Conservation (phyloP, 2,329 filamentous ascomycete species). For the Cordyceps cateniannulata region DNA sequence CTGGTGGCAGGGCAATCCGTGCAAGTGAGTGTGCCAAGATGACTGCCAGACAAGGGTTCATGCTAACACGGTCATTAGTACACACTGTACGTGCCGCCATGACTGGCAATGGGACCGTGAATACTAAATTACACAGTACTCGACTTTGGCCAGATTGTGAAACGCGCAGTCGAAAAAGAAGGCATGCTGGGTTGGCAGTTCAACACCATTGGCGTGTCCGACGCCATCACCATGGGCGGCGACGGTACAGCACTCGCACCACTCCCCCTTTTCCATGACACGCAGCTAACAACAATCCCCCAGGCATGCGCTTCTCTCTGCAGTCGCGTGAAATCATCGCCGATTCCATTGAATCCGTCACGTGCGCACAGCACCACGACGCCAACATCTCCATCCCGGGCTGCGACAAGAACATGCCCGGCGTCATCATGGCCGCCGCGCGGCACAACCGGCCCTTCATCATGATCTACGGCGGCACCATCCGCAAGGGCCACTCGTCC, state of each 20-base stretch:
- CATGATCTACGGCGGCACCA: conserved; percentile 94
- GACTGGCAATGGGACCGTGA: not conserved
- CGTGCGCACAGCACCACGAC: conserved; percentile 86
- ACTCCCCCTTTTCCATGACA: not conserved
- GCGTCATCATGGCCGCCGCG: conserved; percentile 82
- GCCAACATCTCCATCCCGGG: conserved; percentile 90
- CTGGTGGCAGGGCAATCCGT: conserved; percentile 97
- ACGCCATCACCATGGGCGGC: conserved; percentile 92
- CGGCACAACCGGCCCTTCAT: conserved; percentile 86
- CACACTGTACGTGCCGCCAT: conserved; percentile 31
- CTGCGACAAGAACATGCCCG: conserved; percentile 98
- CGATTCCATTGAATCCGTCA: conserved; percentile 89
- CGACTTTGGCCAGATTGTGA: conserved; percentile 82
- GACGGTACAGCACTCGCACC: conserved; percentile 52
- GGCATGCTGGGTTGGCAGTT: conserved; percentile 94
- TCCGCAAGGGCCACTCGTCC: conserved; percentile 76
- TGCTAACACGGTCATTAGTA: conserved; percentile 22
- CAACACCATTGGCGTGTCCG: conserved; percentile 82
- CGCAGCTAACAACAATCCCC: not conserved
- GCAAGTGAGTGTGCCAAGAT: conserved; percentile 58
- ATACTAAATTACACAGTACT: conserved; percentile 47
- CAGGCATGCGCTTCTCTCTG: conserved; percentile 92
- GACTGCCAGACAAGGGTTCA: no score
- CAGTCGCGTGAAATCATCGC: conserved; percentile 90
- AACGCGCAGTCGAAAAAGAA: conserved; percentile 70